These are phyloP conservation scores for Stropharia rugosoannulata DNA, from an alignment of 768 basidiomycete species.

Conservation along the genomic window DNA sequence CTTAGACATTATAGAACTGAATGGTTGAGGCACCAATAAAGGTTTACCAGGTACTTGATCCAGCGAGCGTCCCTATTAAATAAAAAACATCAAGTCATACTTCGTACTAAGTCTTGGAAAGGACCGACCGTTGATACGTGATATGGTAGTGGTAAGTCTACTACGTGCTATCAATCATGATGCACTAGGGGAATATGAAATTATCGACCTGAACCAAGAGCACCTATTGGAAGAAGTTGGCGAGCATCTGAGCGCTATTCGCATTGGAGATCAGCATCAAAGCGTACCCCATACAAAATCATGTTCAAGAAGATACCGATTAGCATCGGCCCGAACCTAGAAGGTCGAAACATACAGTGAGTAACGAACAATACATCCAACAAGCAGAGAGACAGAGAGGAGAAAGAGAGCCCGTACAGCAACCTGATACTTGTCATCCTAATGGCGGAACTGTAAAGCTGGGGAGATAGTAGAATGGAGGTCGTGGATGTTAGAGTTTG, in stretches of 20 bases:
- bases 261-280: background rate
- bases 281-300: constrained; percentile 44
- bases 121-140: constrained; percentile 35
- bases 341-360: background rate
- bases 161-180: background rate
- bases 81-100: background rate
- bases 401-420: constrained; percentile 19
- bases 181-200: background rate
- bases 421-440: constrained; percentile 28
- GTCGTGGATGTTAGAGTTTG: background rate
- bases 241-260: background rate
- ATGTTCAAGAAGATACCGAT: constrained; percentile 41
- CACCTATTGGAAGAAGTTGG: constrained; percentile 22
- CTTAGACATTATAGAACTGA: background rate
- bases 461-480: constrained; percentile 4
- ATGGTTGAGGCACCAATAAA: background rate
- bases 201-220: constrained; percentile 33
- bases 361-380: background rate
- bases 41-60: constrained; percentile 39
- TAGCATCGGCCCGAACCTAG: constrained; percentile 45
- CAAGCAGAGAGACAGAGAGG: background rate
- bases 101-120: background rate
- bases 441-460: constrained; percentile 2
- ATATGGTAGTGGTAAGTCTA: constrained; percentile 38
- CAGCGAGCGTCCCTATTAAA: constrained; percentile 36